phyloP scores from a whole-genome alignment of 805 yeast species.

The Candida cerambycidarum region DNA sequence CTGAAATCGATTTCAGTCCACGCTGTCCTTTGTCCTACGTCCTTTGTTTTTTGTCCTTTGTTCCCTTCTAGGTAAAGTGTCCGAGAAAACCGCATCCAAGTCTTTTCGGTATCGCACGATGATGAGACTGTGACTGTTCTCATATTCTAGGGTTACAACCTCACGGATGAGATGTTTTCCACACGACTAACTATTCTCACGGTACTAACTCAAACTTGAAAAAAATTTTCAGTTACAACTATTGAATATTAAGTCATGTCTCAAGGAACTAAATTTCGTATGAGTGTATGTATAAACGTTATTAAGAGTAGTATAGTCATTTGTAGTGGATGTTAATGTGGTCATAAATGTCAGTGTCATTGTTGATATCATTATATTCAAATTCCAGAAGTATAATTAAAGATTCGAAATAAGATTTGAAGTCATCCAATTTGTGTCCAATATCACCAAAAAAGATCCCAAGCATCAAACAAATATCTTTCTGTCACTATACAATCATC shows the following conservation, averaged over 20 bases:
- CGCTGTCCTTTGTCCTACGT: too few relatives aligned
- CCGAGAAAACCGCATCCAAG: neutral
- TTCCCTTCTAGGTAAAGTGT: neutral
- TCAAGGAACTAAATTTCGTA: constrained; percentile 99
- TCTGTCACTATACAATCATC: too few relatives aligned
- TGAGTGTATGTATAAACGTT: constrained; percentile 75
- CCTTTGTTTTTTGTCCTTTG: too few relatives aligned
- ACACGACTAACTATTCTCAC: constrained; percentile 1
- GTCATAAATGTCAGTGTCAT: too few relatives aligned
- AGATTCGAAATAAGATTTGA: neutral
- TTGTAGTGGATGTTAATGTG: too few relatives aligned
- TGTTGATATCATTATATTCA: too few relatives aligned
- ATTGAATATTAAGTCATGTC: constrained; percentile 28
- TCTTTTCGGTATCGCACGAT: neutral
- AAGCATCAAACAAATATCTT: too few relatives aligned
- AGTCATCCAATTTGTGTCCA: neutral
- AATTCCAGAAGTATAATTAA: too few relatives aligned
- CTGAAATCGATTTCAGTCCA: too few relatives aligned
- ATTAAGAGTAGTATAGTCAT: too few relatives aligned
- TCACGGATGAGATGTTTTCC: neutral
- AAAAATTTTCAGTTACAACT: constrained; percentile 6
- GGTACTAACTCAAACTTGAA: constrained; percentile 2
- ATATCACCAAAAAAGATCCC: too few relatives aligned
- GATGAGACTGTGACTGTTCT: constrained; percentile 2
- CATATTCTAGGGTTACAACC: constrained; percentile 6